A percentile compares a stretch with the other conserved stretches of the same genome.
Conservation (phyloP, 768 basidiomycete species). For the Cantharellus anzutake region DNA sequence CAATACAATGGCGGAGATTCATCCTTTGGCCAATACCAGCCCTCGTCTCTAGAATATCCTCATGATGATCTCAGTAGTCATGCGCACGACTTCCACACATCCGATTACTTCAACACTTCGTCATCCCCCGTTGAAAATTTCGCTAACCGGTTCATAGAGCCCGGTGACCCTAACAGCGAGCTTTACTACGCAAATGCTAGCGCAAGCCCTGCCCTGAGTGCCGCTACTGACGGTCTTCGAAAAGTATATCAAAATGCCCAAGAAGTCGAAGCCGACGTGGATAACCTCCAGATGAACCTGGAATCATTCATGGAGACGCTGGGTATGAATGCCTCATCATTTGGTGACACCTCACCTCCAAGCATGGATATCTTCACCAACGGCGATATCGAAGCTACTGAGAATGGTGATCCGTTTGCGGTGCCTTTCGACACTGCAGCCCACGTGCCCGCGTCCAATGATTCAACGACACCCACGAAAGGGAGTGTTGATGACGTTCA, state of each 20-base stretch:
- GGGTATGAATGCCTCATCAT: background rate
- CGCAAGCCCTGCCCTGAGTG: background rate
- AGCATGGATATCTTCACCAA: background rate
- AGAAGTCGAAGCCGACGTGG: constrained; percentile 2
- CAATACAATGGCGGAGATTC: background rate
- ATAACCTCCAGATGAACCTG: background rate
- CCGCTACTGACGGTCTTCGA: background rate
- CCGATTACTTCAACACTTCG: background rate
- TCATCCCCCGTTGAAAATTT: background rate
- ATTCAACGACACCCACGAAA: background rate
- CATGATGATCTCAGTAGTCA: background rate
- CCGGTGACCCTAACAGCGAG: background rate
- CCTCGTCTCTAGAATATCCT: background rate
- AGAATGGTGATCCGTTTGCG: background rate
- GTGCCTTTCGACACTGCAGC: background rate
- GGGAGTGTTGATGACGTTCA: background rate
- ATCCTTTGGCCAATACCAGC: background rate
- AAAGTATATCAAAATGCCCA: background rate
- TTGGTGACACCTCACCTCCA: background rate
- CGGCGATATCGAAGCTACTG: background rate
- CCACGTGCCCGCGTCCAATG: too few relatives aligned
- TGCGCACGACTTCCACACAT: too few relatives aligned
- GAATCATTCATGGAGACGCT: background rate
- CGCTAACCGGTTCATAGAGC: background rate
- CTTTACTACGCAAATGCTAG: background rate